phyloP scores from a whole-genome alignment of 176 grass and related monocot genomes.

The Pharus latifolius region DNA sequence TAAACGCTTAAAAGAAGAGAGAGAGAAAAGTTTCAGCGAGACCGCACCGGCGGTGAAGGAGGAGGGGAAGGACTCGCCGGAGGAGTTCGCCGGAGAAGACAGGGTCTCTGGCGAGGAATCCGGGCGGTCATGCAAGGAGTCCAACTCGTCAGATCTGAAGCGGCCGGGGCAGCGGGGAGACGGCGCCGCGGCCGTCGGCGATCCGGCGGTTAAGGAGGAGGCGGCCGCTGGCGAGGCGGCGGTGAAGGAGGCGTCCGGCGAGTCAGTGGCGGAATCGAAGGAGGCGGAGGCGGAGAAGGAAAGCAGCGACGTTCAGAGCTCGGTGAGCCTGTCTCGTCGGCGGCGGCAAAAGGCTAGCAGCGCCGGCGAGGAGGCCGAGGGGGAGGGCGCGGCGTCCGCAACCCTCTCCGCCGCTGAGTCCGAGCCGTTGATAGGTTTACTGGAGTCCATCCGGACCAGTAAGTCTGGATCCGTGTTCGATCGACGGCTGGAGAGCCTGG shows the following conservation, averaged over 20 bases:
- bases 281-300: conserved; percentile 39
- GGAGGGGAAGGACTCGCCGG: conserved; percentile 23
- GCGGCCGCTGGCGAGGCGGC: background rate
- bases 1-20: conserved; percentile 57
- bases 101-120: conserved; percentile 47
- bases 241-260: conserved; percentile 35
- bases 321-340: conserved; percentile 47
- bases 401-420: conserved; percentile 26
- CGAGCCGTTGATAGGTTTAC: conserved; percentile 43
- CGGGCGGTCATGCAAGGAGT: conserved; percentile 64
- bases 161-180: background rate
- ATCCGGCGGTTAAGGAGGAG: background rate
- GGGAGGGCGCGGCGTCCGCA: conserved; percentile 1
- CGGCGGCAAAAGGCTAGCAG: conserved; percentile 5
- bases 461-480: conserved; percentile 61
- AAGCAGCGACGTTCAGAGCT: conserved; percentile 85
- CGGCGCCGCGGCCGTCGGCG: background rate
- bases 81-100: conserved; percentile 13
- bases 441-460: conserved; percentile 52
- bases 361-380: conserved; percentile 4
- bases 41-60: conserved; percentile 1
- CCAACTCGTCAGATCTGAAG: conserved; percentile 83
- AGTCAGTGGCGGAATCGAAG: conserved; percentile 70
- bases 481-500: conserved; percentile 80
- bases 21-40: conserved; percentile 31